Evolutionary conservation across 208 protist species (phyloP).

Genomic region (Leishmania mexicana): DNA sequence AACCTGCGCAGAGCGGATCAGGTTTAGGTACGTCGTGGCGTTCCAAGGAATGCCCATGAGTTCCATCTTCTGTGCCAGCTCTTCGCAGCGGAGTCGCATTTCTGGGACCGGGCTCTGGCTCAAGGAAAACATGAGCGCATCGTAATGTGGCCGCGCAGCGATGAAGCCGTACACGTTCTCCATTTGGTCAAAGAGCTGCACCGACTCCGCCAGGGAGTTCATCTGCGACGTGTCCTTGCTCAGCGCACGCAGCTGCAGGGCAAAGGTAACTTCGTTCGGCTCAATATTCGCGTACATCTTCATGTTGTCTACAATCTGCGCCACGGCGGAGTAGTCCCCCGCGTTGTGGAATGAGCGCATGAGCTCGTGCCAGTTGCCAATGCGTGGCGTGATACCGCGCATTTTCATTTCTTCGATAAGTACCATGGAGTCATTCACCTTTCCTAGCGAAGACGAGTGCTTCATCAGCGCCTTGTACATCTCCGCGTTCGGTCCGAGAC

Average conservation of each 20-base stretch:
- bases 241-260: constrained; percentile 76
- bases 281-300: constrained; percentile 94
- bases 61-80: constrained; percentile 90
- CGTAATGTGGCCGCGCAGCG: constrained; percentile 82
- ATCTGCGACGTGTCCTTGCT: constrained; percentile 73
- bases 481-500: constrained; percentile 74
- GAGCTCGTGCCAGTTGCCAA: constrained; percentile 93
- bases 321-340: constrained; percentile 83
- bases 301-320: constrained; percentile 90
- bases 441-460: constrained; percentile 50
- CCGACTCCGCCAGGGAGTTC: constrained; percentile 76
- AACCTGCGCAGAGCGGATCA: constrained; percentile 81
- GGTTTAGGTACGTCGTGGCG: constrained; percentile 79
- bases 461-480: constrained; percentile 89
- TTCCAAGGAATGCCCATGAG: constrained; percentile 91
- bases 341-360: constrained; percentile 83
- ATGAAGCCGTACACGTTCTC: constrained; percentile 91
- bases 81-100: constrained; percentile 86
- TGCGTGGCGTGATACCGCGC: constrained; percentile 81
- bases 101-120: constrained; percentile 77
- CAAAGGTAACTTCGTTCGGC: constrained; percentile 89
- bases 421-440: constrained; percentile 77
- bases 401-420: constrained; percentile 92
- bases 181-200: constrained; percentile 94
- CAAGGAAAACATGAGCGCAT: constrained; percentile 83